Conservation (phyloP, 495 filamentous ascomycete genomes). For the Aspergillus nidulans region DNA sequence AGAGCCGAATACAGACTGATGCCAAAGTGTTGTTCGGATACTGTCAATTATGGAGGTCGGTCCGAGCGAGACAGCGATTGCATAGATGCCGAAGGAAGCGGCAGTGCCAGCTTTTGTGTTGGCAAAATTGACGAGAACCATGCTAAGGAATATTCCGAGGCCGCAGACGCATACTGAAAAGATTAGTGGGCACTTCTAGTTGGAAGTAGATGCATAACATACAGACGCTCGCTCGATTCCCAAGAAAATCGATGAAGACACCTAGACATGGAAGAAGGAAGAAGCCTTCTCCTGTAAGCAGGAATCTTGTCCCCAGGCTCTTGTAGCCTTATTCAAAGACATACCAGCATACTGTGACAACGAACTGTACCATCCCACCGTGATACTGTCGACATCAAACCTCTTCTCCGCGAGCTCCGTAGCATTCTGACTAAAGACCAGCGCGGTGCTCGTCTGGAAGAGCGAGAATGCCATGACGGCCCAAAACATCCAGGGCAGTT, state of each 20-base stretch:
- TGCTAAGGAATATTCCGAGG: conserved; percentile 35
- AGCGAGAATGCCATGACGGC: conserved; percentile 35
- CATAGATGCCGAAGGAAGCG: conserved; percentile 42
- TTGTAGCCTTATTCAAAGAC: too few species aligned
- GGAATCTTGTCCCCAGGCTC: too few species aligned
- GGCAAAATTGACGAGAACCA: conserved; percentile 38
- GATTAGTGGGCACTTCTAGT: not conserved
- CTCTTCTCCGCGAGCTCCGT: conserved; percentile 42
- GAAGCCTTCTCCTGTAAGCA: conserved; percentile 23
- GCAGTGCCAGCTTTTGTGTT: conserved; percentile 31
- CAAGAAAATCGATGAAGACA: conserved; percentile 41
- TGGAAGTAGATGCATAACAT: conserved; percentile 24
- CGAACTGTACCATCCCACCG: conserved; percentile 43
- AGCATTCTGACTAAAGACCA: conserved; percentile 39
- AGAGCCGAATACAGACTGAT: conserved; percentile 42
- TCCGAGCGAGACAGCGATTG: conserved; percentile 35
- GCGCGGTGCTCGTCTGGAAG: conserved; percentile 39
- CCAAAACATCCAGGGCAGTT: conserved; percentile 46
- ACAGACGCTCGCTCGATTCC: conserved; percentile 38
- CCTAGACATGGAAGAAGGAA: conserved; percentile 40
- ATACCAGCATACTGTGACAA: conserved; percentile 40
- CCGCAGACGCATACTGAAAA: conserved; percentile 32
- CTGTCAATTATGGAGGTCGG: conserved; percentile 42
- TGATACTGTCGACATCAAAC: conserved; percentile 36
- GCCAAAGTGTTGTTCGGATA: conserved; percentile 40